Evolutionary conservation across 1,284 basidiomycete species (phyloP), one percentile per base, ranked within the genome.

Genomic region (Stereum hirsutum): DNA sequence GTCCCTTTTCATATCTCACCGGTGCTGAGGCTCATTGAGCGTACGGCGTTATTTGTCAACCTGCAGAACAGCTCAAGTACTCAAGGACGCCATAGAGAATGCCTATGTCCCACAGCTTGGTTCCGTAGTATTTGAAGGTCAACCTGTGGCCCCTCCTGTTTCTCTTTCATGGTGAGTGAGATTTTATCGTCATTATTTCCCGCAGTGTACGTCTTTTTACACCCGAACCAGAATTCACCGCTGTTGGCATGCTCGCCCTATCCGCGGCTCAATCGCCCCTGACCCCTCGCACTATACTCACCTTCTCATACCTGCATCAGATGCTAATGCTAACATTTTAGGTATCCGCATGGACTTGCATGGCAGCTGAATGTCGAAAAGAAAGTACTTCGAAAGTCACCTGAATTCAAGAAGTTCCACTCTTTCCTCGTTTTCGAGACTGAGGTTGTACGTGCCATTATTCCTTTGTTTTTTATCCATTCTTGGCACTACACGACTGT

Each of bases 351-450:
- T 23, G 84, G 84, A 23, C 75, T 97, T 15, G 96, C 89, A 15
- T 99, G 96, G 96, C 90, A 97, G 57, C 78, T 99, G 57, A 88
- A 93, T 54, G 87, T 95, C 2, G 78, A 89, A 7, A 98, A 98
- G 62, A 84, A 85, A 46, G 82, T 90, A 4, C 69, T 99, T 32
- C 78, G 95, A 46, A 96, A 91, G 60, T 81, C 81, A 8, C 81
- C 85, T n/a, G 89, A 94, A 57, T 97, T 97, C 71, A 93, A 93
- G 59, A 86, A 81, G 54, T 98, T 99, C 56, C 96, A 99, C 60
- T 83, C 88, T 3, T 98, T 98, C 66, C 71, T 99, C 17, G 96
- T 99, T 0, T 94, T 92, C 55, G 96, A 99, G 69, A 98, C 96
- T 1, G 95, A 98, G 66, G 91, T 95, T 24, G 89, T 91, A 50